Evolutionary conservation across 2,329 filamentous ascomycete genomes (phyloP).

Genomic region (Dryadomyces quercivorus): DNA sequence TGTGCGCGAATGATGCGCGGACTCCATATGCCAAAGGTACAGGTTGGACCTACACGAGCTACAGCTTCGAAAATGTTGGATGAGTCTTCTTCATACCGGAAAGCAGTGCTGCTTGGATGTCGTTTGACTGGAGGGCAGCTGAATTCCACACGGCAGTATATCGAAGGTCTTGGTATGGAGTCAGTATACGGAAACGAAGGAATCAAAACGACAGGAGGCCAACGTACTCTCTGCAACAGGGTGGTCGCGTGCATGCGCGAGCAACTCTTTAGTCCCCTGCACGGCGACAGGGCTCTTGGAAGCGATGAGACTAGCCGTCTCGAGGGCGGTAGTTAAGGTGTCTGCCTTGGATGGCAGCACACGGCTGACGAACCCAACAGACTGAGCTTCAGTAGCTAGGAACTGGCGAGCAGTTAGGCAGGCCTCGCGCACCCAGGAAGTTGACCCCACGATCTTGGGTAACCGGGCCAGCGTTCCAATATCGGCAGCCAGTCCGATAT

Average conservation of each 20-base stretch:
- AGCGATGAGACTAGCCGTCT: conserved; percentile 54
- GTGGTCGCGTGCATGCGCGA: conserved; percentile 74
- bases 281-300: conserved; percentile 80
- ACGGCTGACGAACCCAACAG: conserved; percentile 57
- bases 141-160: conserved; percentile 87
- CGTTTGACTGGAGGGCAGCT: conserved; percentile 66
- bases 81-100: conserved; percentile 68
- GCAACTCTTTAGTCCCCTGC: conserved; percentile 73
- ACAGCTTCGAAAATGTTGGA: conserved; percentile 78
- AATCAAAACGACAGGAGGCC: background rate
- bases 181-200: background rate
- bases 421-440: conserved; percentile 72
- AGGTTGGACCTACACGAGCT: conserved; percentile 7
- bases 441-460: conserved; percentile 58
- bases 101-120: conserved; percentile 62
- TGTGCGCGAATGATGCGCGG: background rate
- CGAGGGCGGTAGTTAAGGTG: conserved; percentile 49
- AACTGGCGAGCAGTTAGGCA: conserved; percentile 61
- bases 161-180: conserved; percentile 41
- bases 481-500: conserved; percentile 70
- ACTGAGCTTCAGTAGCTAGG: conserved; percentile 52
- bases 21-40: background rate
- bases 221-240: conserved; percentile 59
- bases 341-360: conserved; percentile 52
- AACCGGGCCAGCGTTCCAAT: conserved; percentile 64